These are phyloP conservation scores for Rhizopus stolonifer DNA, from an alignment of 371 early-diverging fungal genomes.

Conservation along the genomic window DNA sequence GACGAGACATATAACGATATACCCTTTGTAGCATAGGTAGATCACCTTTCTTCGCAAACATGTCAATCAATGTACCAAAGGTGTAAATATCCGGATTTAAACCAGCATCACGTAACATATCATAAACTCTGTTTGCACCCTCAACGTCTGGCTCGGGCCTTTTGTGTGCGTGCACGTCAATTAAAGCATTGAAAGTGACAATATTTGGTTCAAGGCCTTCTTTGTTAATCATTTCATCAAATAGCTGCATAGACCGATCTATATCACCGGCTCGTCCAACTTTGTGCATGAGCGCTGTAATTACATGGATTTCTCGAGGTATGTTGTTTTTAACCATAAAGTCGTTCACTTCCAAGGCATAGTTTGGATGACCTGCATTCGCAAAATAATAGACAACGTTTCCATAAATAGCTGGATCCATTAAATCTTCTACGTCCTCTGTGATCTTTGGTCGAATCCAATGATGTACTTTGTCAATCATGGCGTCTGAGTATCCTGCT, in stretches of 20 bases:
- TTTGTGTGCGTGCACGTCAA: slow-evolving; percentile 50
- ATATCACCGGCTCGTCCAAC: slow-evolving; percentile 43
- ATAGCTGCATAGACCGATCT: slow-evolving; percentile 28
- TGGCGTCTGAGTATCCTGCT: slow-evolving; percentile 17
- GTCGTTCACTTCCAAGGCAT: slow-evolving; percentile 42
- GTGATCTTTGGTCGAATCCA: slow-evolving; percentile 39
- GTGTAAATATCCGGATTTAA: slow-evolving; percentile 33
- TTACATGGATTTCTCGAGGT: slow-evolving; percentile 26
- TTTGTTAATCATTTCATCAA: slow-evolving; percentile 30
- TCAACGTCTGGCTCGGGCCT: slow-evolving; percentile 34
- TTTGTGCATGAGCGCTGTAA: slow-evolving; percentile 50
- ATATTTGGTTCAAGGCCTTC: slow-evolving; percentile 29
- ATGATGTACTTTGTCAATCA: slow-evolving; percentile 32
- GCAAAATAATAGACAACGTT: slow-evolving; percentile 43
- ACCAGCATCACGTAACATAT: slow-evolving; percentile 28
- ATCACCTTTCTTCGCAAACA: slow-evolving; percentile 46
- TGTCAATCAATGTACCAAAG: slow-evolving; percentile 40
- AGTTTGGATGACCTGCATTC: slow-evolving; percentile 37
- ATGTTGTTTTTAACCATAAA: slow-evolving; percentile 37
- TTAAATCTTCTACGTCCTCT: slow-evolving; percentile 14
- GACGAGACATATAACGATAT: slow-evolving; percentile 28
- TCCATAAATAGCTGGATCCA: slow-evolving; percentile 30
- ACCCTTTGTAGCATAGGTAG: slow-evolving; percentile 22
- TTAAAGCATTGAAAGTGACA: slow-evolving; percentile 48
- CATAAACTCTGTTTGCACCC: slow-evolving; percentile 29